Conservation (phyloP, 2,329 filamentous ascomycete species). For the Aphanoascus verrucosus region DNA sequence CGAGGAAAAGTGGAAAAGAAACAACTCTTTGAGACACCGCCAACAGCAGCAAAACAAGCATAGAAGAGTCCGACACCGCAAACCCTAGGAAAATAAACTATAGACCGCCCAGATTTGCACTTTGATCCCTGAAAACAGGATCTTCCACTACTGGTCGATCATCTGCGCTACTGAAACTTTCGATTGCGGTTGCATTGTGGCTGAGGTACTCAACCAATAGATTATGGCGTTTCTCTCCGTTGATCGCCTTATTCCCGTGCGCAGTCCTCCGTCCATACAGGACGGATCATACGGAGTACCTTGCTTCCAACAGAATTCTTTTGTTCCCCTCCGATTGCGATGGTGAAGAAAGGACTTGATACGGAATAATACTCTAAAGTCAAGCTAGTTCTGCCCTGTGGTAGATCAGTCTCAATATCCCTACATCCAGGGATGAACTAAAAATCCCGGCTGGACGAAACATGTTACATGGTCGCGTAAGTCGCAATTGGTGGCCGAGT, state of each 20-base stretch:
- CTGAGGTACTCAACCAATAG: slow-evolving; percentile 11
- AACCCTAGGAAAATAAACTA: slow-evolving; percentile 12
- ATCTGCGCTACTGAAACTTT: slow-evolving; percentile 12
- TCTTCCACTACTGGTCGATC: slow-evolving; percentile 12
- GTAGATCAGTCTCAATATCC: slow-evolving; percentile 6
- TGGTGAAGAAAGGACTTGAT: not conserved
- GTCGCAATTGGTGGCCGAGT: slow-evolving; percentile 7
- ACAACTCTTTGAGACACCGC: not conserved
- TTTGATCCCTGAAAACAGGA: slow-evolving; percentile 8
- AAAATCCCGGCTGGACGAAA: not conserved
- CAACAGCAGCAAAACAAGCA: not conserved
- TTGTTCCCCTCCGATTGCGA: slow-evolving; percentile 9
- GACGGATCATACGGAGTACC: no score
- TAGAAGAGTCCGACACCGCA: slow-evolving; percentile 4
- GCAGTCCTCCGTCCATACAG: not conserved
- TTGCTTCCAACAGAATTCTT: not conserved
- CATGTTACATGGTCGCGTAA: not conserved
- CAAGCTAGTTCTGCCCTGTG: slow-evolving; percentile 6
- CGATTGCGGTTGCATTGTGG: slow-evolving; percentile 11
- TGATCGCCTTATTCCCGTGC: slow-evolving; percentile 12
- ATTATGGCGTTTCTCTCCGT: slow-evolving; percentile 4
- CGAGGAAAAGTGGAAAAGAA: slow-evolving; percentile 3
- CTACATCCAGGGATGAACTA: not conserved
- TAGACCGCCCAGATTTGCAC: not conserved
- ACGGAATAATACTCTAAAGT: not conserved